Conservation (phyloP, 257 asterid genomes). For the Eucommia ulmoides region DNA sequence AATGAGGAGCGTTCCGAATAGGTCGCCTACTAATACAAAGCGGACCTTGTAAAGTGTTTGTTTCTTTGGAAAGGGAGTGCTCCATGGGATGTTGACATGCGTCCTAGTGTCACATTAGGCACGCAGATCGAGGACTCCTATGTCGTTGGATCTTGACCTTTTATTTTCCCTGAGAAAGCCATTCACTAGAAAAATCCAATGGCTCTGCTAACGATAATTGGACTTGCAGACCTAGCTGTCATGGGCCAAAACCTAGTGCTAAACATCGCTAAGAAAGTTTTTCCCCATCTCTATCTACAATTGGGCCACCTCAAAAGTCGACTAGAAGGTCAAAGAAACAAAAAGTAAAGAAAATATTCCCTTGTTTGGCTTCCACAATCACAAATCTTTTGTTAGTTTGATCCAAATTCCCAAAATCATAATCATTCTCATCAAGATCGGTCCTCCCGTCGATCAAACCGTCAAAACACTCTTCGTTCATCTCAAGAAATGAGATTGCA, state of each 20-base stretch:
- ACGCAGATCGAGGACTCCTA: too few species aligned
- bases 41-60: too few species aligned
- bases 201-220: too few species aligned
- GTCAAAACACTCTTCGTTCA: neutral
- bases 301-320: neutral
- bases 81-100: too few species aligned
- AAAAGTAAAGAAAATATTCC: slow-evolving; percentile 82
- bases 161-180: too few species aligned
- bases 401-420: slow-evolving; percentile 91
- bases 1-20: too few species aligned
- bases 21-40: too few species aligned
- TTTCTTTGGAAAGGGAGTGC: too few species aligned
- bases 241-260: neutral
- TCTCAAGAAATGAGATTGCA: neutral
- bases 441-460: neutral
- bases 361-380: slow-evolving; percentile 70
- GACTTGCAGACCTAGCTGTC: neutral
- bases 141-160: too few species aligned
- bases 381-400: slow-evolving; percentile 68
- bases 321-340: slow-evolving; percentile 81
- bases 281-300: neutral
- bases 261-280: neutral
- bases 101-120: too few species aligned
- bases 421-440: slow-evolving; percentile 73
- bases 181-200: too few species aligned